Evolutionary conservation across 768 basidiomycete genomes (phyloP).

Genomic region (Mycena vulgaris): DNA sequence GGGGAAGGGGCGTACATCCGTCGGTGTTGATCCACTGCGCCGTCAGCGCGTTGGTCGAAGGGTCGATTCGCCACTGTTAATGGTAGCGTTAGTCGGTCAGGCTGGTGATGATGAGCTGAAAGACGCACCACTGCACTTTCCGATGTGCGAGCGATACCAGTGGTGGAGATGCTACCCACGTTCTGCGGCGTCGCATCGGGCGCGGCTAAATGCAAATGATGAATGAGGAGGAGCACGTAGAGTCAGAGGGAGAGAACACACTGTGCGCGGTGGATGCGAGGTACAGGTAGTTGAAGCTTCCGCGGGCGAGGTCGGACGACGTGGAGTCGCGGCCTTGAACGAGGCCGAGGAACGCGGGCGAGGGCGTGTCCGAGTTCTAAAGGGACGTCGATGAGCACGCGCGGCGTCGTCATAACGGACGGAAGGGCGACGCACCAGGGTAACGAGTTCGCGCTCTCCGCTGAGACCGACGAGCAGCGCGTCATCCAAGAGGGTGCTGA

Average conservation of each 20-base stretch:
- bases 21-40: conserved; percentile 44
- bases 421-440: conserved; percentile 7
- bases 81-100: background rate
- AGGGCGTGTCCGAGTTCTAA: conserved; percentile 38
- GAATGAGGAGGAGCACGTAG: background rate
- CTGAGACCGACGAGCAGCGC: conserved; percentile 24
- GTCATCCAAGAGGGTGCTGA: too few species aligned
- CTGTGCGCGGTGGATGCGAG: conserved; percentile 39
- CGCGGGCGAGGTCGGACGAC: conserved; percentile 24
- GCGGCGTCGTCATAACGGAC: background rate
- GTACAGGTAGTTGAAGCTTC: conserved; percentile 31
- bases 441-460: conserved; percentile 18
- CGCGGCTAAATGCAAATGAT: conserved; percentile 19
- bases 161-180: conserved; percentile 27
- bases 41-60: conserved; percentile 20
- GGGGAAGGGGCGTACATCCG: conserved; percentile 36
- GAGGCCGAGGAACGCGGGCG: conserved; percentile 40
- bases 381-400: background rate
- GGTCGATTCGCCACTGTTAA: conserved; percentile 41
- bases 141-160: too few species aligned
- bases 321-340: conserved; percentile 41
- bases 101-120: background rate
- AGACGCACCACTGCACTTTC: conserved; percentile 40
- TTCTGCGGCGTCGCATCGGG: conserved; percentile 30
- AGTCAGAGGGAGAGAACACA: conserved; percentile 14